These are phyloP conservation scores for Bothriochloa decipiens DNA, from an alignment of 176 grass and related monocot species.

Conservation along the genomic window DNA sequence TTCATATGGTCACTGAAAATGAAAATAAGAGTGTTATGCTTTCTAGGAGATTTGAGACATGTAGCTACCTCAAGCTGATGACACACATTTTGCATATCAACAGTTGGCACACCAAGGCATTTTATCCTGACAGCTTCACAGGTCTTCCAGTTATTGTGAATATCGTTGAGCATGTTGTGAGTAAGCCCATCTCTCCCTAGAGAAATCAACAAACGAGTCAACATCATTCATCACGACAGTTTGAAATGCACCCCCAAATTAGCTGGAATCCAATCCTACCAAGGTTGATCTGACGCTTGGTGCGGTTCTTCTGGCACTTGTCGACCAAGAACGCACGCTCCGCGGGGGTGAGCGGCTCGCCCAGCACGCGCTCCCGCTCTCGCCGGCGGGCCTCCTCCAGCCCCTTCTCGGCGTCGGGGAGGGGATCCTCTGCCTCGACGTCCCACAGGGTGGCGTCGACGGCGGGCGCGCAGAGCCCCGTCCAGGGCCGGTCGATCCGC, in stretches of 20 bases:
- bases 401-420: slow-evolving; percentile 44
- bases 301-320: slow-evolving; percentile 72
- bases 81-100: slow-evolving; percentile 93
- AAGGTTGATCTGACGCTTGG: slow-evolving; percentile 88
- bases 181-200: slow-evolving; percentile 95
- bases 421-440: slow-evolving; percentile 53
- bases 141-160: slow-evolving; percentile 85
- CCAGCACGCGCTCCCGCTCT: slow-evolving; percentile 63
- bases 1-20: not conserved
- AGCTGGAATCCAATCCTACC: slow-evolving; percentile 34
- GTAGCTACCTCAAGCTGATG: slow-evolving; percentile 73
- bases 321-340: slow-evolving; percentile 60
- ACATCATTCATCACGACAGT: not conserved
- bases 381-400: slow-evolving; percentile 52
- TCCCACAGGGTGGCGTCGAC: slow-evolving; percentile 64
- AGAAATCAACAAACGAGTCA: slow-evolving; percentile 11
- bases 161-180: slow-evolving; percentile 98
- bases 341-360: slow-evolving; percentile 66
- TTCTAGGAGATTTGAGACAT: slow-evolving; percentile 14
- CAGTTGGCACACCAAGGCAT: slow-evolving; percentile 85
- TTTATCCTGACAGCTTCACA: slow-evolving; percentile 78
- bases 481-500: slow-evolving; percentile 82
- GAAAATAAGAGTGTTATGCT: not conserved
- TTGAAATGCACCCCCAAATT: not conserved
- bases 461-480: slow-evolving; percentile 75